These are phyloP conservation scores for Diplodia mutila DNA, from an alignment of 2,329 filamentous ascomycete genomes.

Conservation along the genomic window DNA sequence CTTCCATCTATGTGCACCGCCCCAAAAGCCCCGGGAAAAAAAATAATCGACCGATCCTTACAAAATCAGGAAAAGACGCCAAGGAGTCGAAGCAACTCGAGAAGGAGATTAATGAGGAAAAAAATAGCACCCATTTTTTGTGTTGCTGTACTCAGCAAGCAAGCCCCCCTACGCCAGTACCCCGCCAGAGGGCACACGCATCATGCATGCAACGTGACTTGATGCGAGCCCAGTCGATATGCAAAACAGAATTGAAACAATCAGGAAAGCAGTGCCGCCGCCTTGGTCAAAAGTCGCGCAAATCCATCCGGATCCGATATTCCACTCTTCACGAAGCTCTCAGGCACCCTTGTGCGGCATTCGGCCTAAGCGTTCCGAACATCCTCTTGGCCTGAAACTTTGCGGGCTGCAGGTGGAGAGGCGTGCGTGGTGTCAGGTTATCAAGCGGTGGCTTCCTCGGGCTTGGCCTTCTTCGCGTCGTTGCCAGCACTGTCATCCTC, in stretches of 20 bases:
- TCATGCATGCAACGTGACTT: slow-evolving; percentile 21
- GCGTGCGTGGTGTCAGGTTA: background rate
- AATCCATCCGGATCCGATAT: no score
- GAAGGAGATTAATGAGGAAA: background rate
- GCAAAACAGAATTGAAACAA: slow-evolving; percentile 6
- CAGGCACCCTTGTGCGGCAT: no score
- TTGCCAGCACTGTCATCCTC: slow-evolving; percentile 45
- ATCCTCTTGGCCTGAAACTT: background rate
- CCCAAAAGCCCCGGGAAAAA: background rate
- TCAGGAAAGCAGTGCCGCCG: background rate
- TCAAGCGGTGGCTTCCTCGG: slow-evolving; percentile 24
- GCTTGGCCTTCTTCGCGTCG: slow-evolving; percentile 54
- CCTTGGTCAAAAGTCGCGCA: no score
- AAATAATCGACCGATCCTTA: background rate
- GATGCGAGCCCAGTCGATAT: slow-evolving; percentile 19
- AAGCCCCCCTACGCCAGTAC: slow-evolving; percentile 13
- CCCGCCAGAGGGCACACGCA: slow-evolving; percentile 12
- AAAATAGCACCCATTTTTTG: slow-evolving; percentile 16
- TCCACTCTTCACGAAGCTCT: no score
- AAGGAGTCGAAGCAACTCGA: background rate
- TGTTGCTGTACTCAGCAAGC: slow-evolving; percentile 11
- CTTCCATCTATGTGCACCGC: background rate
- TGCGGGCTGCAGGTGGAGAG: background rate
- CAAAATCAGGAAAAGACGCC: slow-evolving; percentile 3
- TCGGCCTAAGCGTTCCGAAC: background rate